Evolutionary conservation across 345 rosid species (phyloP).

Genomic region (Cardamine chenopodiifolia): DNA sequence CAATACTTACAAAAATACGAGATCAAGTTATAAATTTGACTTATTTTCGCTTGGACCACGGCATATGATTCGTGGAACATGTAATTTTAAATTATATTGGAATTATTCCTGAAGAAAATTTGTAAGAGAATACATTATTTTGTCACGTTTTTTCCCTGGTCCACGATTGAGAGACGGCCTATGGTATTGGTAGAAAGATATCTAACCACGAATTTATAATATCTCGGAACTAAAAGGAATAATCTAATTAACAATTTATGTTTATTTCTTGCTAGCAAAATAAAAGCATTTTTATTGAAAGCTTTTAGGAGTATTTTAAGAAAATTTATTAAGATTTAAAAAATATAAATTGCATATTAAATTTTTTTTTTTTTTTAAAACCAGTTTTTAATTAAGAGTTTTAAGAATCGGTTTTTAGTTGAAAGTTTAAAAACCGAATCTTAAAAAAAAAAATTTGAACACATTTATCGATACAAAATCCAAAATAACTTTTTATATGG

Average conservation of each 20-base stretch:
- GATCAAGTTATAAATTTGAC: background rate
- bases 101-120: background rate
- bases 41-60: constrained; percentile 28
- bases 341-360: no score
- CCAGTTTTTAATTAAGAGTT: no score
- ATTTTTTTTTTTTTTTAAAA: no score
- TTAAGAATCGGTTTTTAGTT: no score
- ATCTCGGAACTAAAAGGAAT: background rate
- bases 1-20: background rate
- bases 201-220: background rate
- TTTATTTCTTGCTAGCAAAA: background rate
- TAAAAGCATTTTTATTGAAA: no score
- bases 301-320: no score
- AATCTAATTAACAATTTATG: background rate
- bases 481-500: no score
- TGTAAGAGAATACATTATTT: constrained; percentile 6
- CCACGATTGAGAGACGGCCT: background rate
- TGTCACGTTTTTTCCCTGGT: constrained; percentile 25
- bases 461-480: no score
- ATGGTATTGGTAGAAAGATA: background rate
- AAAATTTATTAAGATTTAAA: no score
- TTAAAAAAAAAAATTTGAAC: no score
- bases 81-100: background rate
- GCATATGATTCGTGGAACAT: constrained; percentile 33
- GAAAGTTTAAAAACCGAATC: no score